Evolutionary conservation across 768 basidiomycete genomes (phyloP), one percentile per base, ranked within the genome.

Genomic region (Podaxis sp.): DNA sequence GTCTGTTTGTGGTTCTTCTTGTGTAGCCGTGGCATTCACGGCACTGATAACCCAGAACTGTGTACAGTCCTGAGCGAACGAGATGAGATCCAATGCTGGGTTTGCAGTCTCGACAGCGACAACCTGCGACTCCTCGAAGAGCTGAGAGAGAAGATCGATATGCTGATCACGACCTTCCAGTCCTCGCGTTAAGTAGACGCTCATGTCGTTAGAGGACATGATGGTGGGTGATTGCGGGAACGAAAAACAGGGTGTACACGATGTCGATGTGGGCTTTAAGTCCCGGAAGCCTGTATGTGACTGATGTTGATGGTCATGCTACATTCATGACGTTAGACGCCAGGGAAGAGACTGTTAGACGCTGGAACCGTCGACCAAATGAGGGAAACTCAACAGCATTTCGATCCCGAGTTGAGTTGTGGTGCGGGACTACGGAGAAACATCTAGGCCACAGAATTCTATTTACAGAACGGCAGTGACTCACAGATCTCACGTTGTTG

Each of bases 41-140:
- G 36, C 26, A 67, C 71, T 67, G 48, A 85, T 76, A n/a, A 80
- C 74, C 75, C 81, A 68, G 82, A 81, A 69, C 72, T 80, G 55
- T 73, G 70, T 4, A 76, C 72, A 15, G 64, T 69, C 54, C 22
- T 68, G 59, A 5, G 78, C 73, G 60, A 84, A 84, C 0, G 78
- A 76, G 17, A 82, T 52, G 1, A 83, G 59, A 65, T 82, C 81
- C 30, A 77, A 61, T 4, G 65, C 63, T 0, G 77, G 75, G 61
- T 74, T 66, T 4, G 78, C 73, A 4, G 74, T 68, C 49, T 84
- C 84, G 4, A 80, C 71, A 1, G 80, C 75, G 46, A 70, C 69
- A 13, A 76, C 68, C 63, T 82, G 82, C 42, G 84, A 73, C 52
- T 79, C 67, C 40, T 78, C 78, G 65, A 77, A 83, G 33, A 78